Evolutionary conservation across 1,284 basidiomycete genomes (phyloP).

Genomic region (Trichosporon ovoides): DNA sequence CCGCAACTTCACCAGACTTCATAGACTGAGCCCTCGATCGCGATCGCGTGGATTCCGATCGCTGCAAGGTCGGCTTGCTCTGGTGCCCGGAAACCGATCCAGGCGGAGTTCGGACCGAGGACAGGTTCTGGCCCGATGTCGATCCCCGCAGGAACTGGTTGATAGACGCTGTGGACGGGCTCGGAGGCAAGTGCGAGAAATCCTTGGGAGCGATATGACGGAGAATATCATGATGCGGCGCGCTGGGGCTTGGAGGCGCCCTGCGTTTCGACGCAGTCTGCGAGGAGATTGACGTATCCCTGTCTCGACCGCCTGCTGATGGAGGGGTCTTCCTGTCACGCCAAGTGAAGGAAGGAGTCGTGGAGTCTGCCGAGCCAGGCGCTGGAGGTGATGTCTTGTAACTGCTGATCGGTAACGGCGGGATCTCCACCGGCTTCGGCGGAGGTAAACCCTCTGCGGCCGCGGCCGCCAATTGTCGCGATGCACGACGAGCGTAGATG

Average conservation of each 20-base stretch:
- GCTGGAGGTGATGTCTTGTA: conserved; percentile 23
- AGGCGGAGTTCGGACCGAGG: conserved; percentile 35
- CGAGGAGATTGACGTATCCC: conserved; percentile 5
- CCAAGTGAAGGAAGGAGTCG: conserved; percentile 16
- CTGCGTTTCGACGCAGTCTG: conserved; percentile 8
- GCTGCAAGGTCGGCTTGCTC: conserved; percentile 7
- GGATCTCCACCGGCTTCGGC: conserved; percentile 13
- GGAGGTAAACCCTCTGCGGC: conserved; percentile 1
- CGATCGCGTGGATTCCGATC: conserved; percentile 19
- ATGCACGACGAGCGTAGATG: conserved; percentile 37
- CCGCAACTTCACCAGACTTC: conserved; percentile 57
- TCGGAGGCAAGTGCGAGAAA: conserved; percentile 81
- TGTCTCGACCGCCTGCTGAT: not conserved
- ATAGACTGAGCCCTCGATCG: conserved; percentile 13
- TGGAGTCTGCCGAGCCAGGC: conserved; percentile 36
- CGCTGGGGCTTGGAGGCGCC: conserved; percentile 23
- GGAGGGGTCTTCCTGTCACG: conserved; percentile 38
- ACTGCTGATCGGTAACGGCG: conserved; percentile 15
- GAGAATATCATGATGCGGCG: conserved; percentile 49
- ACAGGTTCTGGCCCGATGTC: conserved; percentile 46
- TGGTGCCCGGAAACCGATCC: conserved; percentile 39
- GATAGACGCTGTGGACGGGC: conserved; percentile 74
- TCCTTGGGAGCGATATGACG: conserved; percentile 54
- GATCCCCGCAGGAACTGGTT: conserved; percentile 69
- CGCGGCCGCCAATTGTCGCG: conserved; percentile 19